phyloP scores from a whole-genome alignment of 2,329 filamentous ascomycete genomes.

The Fusarium scirpi region DNA sequence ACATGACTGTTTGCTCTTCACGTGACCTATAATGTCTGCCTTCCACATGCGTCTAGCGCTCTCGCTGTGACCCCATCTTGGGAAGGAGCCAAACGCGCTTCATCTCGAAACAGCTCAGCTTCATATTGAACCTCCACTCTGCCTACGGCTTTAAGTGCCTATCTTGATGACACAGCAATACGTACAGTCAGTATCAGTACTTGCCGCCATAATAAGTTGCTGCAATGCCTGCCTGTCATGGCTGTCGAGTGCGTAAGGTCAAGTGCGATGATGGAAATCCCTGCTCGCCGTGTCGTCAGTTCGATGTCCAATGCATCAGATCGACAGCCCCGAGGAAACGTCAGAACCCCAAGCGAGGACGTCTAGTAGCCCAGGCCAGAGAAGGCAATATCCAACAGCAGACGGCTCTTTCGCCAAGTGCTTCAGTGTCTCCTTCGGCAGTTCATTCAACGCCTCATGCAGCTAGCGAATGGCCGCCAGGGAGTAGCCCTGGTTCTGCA shows the following conservation, averaged over 20 bases:
- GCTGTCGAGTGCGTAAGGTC: constrained; percentile 45
- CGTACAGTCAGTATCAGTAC: background rate
- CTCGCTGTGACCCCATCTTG: constrained; percentile 7
- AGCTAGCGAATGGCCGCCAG: constrained; percentile 27
- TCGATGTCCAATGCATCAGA: constrained; percentile 40
- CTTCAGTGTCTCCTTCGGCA: constrained; percentile 35
- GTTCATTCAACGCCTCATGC: constrained; percentile 25
- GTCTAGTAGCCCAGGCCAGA: constrained; percentile 40
- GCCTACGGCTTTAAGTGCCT: constrained; percentile 14
- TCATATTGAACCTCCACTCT: constrained; percentile 26
- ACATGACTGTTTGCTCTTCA: constrained; percentile 14
- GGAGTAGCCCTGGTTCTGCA: constrained; percentile 33
- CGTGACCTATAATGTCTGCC: constrained; percentile 21
- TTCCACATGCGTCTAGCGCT: constrained; percentile 29
- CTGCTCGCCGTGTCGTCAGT: constrained; percentile 40
- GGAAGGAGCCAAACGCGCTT: constrained; percentile 30
- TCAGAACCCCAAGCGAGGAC: constrained; percentile 39
- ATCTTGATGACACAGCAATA: background rate
- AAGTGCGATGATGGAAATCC: constrained; percentile 44
- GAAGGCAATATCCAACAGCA: constrained; percentile 33
- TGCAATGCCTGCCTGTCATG: constrained; percentile 42
- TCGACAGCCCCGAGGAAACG: constrained; percentile 37
- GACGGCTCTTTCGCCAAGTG: constrained; percentile 27
- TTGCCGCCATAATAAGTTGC: background rate
- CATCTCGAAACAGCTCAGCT: constrained; percentile 19